Conservation (phyloP, 176 grass and related monocot species). For the Bothriochloa decipiens region DNA sequence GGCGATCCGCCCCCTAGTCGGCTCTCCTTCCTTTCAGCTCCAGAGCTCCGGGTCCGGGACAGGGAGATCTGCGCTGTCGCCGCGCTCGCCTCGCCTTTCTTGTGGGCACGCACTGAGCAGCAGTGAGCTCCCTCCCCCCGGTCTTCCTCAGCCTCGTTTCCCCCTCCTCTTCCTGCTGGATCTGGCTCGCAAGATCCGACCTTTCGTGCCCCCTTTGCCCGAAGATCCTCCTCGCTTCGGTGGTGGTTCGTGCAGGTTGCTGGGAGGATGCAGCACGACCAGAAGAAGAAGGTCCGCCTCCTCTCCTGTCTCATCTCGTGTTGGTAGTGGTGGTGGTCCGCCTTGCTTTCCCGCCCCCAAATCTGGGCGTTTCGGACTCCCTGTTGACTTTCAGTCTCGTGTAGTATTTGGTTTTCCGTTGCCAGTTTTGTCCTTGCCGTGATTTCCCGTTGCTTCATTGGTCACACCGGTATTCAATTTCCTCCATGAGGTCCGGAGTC, state of each 20-base stretch:
- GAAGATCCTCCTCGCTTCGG: constrained; percentile 23
- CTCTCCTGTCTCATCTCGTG: constrained; percentile 12
- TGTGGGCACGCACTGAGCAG: constrained; percentile 13
- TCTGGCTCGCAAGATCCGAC: constrained; percentile 35
- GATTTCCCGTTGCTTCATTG: background rate
- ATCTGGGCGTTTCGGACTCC: constrained; percentile 12
- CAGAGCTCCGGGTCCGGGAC: background rate
- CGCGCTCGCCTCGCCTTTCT: background rate
- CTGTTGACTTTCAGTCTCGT: background rate
- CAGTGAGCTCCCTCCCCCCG: constrained; percentile 2
- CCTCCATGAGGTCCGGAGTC: background rate
- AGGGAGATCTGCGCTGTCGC: constrained; percentile 15
- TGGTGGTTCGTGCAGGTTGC: constrained; percentile 14
- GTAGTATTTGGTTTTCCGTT: background rate
- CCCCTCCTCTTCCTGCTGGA: constrained; percentile 14
- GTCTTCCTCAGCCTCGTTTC: background rate
- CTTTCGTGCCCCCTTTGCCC: constrained; percentile 13
- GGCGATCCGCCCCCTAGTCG: constrained; percentile 16
- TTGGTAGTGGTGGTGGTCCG: background rate
- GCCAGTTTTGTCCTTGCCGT: background rate
- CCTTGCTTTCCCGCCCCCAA: background rate
- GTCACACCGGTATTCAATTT: background rate
- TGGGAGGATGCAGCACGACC: constrained; percentile 51
- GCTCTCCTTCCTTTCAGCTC: constrained; percentile 20
- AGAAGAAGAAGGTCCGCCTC: constrained; percentile 47